Conservation (phyloP, 1,139 yeast genomes). For the Torulaspora pretoriensis region DNA sequence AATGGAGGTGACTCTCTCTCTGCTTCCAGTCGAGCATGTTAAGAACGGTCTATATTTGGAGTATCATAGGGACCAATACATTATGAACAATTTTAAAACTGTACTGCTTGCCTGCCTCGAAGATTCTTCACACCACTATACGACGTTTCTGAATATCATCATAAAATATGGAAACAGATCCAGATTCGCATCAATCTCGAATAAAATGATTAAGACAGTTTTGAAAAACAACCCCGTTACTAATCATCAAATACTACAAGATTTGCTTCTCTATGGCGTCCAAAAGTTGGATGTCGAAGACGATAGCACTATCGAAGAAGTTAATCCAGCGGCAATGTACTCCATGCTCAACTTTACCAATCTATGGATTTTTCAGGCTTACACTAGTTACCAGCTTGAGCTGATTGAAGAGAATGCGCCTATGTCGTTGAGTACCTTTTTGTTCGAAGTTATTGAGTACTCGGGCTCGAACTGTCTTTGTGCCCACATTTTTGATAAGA, state of each 20-base stretch:
- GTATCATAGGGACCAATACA: slow-evolving; percentile 25
- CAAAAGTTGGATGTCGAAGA: slow-evolving; percentile 10
- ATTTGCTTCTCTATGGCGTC: slow-evolving; percentile 21
- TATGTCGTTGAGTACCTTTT: slow-evolving; percentile 14
- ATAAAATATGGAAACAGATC: slow-evolving; percentile 24
- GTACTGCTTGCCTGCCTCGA: slow-evolving; percentile 20
- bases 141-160: slow-evolving; percentile 18
- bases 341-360: slow-evolving; percentile 31
- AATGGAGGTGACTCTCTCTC: slow-evolving; percentile 15
- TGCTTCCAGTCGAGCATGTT: slow-evolving; percentile 15
- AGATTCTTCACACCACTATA: slow-evolving; percentile 13
- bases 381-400: slow-evolving; percentile 24
- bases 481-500: slow-evolving; percentile 29
- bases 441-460: slow-evolving; percentile 23
- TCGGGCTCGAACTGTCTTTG: slow-evolving; percentile 27
- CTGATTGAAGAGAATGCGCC: slow-evolving; percentile 5
- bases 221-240: slow-evolving; percentile 13
- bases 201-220: slow-evolving; percentile 16
- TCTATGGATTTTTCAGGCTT: slow-evolving; percentile 33
- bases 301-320: slow-evolving; percentile 12
- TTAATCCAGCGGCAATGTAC: slow-evolving; percentile 15
- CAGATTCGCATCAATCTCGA: slow-evolving; percentile 14
- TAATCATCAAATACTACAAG: slow-evolving; percentile 17
- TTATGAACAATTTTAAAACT: slow-evolving; percentile 22
- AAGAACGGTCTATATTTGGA: slow-evolving; percentile 22